Percentiles rank a stretch among this genome's conserved stretches.
Conservation (phyloP, 176 grass and related monocot species). For the Tillandsia fasciculata region DNA sequence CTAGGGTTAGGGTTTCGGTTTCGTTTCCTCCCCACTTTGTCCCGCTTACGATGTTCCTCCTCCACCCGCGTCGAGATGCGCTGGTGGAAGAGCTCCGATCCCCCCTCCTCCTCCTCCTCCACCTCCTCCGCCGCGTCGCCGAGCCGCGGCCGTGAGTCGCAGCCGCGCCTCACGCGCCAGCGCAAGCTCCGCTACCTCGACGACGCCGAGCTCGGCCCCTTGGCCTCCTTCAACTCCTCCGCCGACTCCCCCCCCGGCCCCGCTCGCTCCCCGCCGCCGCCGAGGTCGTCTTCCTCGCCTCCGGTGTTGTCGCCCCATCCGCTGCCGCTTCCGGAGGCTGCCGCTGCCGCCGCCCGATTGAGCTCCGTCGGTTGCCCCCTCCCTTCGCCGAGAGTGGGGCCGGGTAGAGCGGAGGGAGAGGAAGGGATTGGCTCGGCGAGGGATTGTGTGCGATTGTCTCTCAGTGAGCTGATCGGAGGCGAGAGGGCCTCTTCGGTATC, state of each 20-base stretch:
- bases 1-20: not conserved
- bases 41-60: not conserved
- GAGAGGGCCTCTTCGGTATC: constrained; percentile 19
- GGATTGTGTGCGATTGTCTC: not conserved
- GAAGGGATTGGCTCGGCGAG: constrained; percentile 5
- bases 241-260: constrained; percentile 40
- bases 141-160: constrained; percentile 21
- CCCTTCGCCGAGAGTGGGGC: constrained; percentile 20
- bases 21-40: not conserved
- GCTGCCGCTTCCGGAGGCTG: constrained; percentile 34
- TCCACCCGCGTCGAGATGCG: constrained; percentile 1
- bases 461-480: constrained; percentile 5
- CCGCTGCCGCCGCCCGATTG: not conserved
- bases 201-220: constrained; percentile 9
- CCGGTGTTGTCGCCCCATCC: constrained; percentile 36
- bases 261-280: constrained; percentile 25
- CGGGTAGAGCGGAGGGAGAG: constrained; percentile 13
- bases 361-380: constrained; percentile 13
- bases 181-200: constrained; percentile 24
- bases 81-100: not conserved
- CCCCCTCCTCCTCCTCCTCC: not conserved
- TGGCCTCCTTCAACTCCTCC: constrained; percentile 12
- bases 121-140: not conserved
- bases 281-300: constrained; percentile 42
- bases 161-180: constrained; percentile 46